phyloP scores from a whole-genome alignment of 148 eudicot species.

The Cornus controversa region DNA sequence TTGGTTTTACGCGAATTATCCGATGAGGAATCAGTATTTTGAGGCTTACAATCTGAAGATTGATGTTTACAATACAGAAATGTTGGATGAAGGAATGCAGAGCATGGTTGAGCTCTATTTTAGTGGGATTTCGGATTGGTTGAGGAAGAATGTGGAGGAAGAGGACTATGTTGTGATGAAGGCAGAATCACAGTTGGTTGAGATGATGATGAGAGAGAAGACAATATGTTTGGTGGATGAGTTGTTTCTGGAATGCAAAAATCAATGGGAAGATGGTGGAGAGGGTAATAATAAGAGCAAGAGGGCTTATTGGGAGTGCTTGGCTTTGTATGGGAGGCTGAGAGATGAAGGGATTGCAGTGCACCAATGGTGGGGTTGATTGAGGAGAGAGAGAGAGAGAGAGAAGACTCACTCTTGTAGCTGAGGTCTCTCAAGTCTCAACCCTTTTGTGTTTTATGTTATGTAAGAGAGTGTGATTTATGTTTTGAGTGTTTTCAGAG shows the following conservation, averaged over 20 bases:
- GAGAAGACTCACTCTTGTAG: background rate
- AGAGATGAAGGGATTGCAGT: conserved; percentile 43
- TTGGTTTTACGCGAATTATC: conserved; percentile 38
- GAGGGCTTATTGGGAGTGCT: conserved; percentile 41
- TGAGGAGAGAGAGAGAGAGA: background rate
- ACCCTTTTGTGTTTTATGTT: background rate
- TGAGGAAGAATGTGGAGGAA: conserved; percentile 19
- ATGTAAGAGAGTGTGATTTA: background rate
- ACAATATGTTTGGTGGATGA: conserved; percentile 39
- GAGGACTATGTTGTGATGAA: conserved; percentile 41
- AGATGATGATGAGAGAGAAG: conserved; percentile 37
- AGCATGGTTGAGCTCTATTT: background rate
- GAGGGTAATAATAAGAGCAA: background rate
- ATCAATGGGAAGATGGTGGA: conserved; percentile 12
- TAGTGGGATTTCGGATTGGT: conserved; percentile 24
- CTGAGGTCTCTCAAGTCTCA: background rate
- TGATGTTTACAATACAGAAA: background rate
- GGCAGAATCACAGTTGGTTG: conserved; percentile 34
- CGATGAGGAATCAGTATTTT: conserved; percentile 25
- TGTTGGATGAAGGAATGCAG: background rate
- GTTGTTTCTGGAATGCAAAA: conserved; percentile 36
- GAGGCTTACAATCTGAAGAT: conserved; percentile 26
- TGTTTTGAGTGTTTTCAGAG: no score
- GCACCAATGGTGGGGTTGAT: conserved; percentile 44
- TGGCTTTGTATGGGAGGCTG: conserved; percentile 33